Base-by-base conservation (phyloP, 805 yeast genomes). In the Starmera pachycereana region DNA sequence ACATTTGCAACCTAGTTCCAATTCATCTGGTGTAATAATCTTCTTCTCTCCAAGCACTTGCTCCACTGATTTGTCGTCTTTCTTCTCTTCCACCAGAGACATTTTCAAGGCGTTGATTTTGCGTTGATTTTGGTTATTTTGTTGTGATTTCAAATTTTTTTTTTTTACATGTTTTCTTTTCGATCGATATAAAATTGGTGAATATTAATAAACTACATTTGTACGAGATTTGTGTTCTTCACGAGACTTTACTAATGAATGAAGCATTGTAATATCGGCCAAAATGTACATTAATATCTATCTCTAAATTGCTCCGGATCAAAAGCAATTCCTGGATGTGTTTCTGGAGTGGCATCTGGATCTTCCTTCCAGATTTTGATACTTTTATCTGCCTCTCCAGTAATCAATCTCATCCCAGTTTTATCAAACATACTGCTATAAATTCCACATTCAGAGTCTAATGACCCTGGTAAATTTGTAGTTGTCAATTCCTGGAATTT, bases 381-480 rank as follows among this genome's bases (percentile, higher is more conserved):
- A 55, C 84, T 78, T 55, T 89, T 89, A 60, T 90, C 97, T n/a
- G 85, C 78, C 51, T 85, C 95, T 37, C 96, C 87, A 2, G 96
- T 85, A 16, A 92, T 71, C 42, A 92, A 61, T 36, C 96, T 71
- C 49, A 78, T 60, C 0, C 97, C 96, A 43, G 87, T 78, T 56
- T 69, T 64, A 57, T 92, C 97, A 57, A 87, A 87, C 2, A 76
- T 56, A 32, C 88, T 74, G 9, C 87, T 69, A 47, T 80, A 66
- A 6, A 90, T 74, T 8, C 94, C 81, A 25, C 66, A 61, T 48
- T 80, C 88, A 37, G 85, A 68, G 7, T 72, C 78, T 13, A 74
- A 51, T 0, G 92, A 76, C 0, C 96, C 96, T 0, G 89, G 83
- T 12, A 79, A 62, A 6, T 78, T 74, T 0, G 65, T 65, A 1